Percentiles rank a stretch among this genome's conserved stretches.
phyloP scores from a whole-genome alignment of 176 grass and related monocot genomes.

The Dactylis glomerata region DNA sequence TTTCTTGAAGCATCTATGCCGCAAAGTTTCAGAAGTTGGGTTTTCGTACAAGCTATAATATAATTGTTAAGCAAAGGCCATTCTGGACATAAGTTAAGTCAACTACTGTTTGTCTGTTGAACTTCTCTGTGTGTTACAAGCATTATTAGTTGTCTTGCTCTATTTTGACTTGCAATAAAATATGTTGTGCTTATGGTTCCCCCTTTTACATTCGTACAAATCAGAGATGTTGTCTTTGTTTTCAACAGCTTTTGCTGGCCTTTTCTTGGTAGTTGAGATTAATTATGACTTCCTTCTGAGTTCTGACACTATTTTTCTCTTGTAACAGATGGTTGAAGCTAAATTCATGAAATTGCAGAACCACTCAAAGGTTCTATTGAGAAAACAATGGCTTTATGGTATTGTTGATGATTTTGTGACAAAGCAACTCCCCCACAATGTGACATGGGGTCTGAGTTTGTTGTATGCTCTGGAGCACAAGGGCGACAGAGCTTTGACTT shows the following conservation, averaged over 20 bases:
- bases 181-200: neutral
- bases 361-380: slow-evolving; percentile 84
- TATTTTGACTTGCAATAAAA: neutral
- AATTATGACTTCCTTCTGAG: slow-evolving; percentile 7
- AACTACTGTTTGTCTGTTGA: neutral
- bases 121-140: neutral
- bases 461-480: slow-evolving; percentile 99
- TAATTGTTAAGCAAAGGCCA: neutral
- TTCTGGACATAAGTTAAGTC: too few relatives aligned
- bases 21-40: neutral
- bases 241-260: neutral
- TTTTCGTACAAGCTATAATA: slow-evolving; percentile 5
- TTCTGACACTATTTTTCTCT: slow-evolving; percentile 23
- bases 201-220: neutral
- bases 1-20: neutral
- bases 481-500: slow-evolving; percentile 84
- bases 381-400: slow-evolving; percentile 93
- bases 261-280: neutral
- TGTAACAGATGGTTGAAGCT: slow-evolving; percentile 80
- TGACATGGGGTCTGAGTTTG: slow-evolving; percentile 96
- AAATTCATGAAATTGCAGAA: slow-evolving; percentile 83
- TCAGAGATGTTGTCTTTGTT: neutral
- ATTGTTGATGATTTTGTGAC: slow-evolving; percentile 98
- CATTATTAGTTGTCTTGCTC: neutral
- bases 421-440: slow-evolving; percentile 98